Conservation (phyloP, 495 filamentous ascomycete species). For the Jackrogersella multiformis region DNA sequence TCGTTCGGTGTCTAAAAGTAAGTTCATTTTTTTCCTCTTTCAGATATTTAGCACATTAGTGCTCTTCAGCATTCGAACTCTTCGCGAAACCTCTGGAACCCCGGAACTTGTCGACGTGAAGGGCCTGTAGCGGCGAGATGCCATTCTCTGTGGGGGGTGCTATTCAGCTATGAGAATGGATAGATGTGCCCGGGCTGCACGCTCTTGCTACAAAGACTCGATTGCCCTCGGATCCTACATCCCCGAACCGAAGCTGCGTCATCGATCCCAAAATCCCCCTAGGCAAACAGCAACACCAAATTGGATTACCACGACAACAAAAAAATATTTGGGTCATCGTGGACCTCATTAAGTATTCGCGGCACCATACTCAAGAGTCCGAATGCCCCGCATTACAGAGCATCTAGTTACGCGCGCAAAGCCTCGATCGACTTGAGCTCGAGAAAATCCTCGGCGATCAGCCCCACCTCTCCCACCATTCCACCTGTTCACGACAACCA, state of each 20-base stretch:
- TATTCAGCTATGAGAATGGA: slow-evolving; percentile 16
- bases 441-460: slow-evolving; percentile 40
- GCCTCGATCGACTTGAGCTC: slow-evolving; percentile 39
- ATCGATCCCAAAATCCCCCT: slow-evolving; percentile 31
- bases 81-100: slow-evolving; percentile 6
- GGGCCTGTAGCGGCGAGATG: slow-evolving; percentile 8
- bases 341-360: slow-evolving; percentile 6
- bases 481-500: slow-evolving; percentile 27
- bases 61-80: slow-evolving; percentile 43
- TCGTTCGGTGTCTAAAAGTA: slow-evolving; percentile 53
- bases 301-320: slow-evolving; percentile 10
- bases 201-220: slow-evolving; percentile 31
- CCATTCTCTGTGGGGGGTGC: background rate
- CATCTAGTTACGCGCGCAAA: slow-evolving; percentile 39
- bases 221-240: slow-evolving; percentile 39
- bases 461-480: slow-evolving; percentile 36
- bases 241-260: slow-evolving; percentile 46
- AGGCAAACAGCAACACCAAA: slow-evolving; percentile 1
- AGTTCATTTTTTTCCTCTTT: slow-evolving; percentile 37
- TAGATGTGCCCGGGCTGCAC: slow-evolving; percentile 10
- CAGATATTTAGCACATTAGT: slow-evolving; percentile 17
- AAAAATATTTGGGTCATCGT: slow-evolving; percentile 6
- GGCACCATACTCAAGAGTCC: slow-evolving; percentile 22
- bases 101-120: slow-evolving; percentile 2
- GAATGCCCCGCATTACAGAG: slow-evolving; percentile 43